Conservation (phyloP, 306 rosid species). For the Cucurbita moschata region DNA sequence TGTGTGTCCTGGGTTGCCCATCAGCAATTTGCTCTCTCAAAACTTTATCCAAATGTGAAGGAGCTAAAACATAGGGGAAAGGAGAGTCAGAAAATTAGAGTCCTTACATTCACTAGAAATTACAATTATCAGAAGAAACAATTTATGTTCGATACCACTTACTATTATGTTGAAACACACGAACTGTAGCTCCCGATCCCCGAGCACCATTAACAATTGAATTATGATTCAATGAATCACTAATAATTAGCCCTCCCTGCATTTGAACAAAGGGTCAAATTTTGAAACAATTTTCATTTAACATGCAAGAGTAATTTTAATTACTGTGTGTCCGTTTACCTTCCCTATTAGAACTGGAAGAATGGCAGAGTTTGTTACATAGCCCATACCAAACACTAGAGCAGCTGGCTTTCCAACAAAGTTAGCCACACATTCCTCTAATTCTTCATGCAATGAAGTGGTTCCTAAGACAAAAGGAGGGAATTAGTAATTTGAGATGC, state of each 20-base stretch:
- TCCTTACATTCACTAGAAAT: background rate
- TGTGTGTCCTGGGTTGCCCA: conserved; percentile 84
- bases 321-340: conserved; percentile 21
- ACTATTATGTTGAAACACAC: conserved; percentile 78
- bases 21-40: conserved; percentile 87
- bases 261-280: background rate
- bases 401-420: conserved; percentile 71
- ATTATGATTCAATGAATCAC: conserved; percentile 86
- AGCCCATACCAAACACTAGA: conserved; percentile 82
- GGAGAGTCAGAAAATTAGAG: conserved; percentile 1
- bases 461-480: conserved; percentile 36
- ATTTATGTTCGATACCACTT: conserved; percentile 9
- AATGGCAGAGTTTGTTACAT: conserved; percentile 76
- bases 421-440: conserved; percentile 60
- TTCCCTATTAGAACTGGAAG: conserved; percentile 68
- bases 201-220: conserved; percentile 88
- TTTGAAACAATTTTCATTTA: background rate
- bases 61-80: conserved; percentile 25
- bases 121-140: background rate
- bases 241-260: conserved; percentile 77
- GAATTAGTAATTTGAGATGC: background rate
- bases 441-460: conserved; percentile 40
- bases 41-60: conserved; percentile 72
- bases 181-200: conserved; percentile 85
- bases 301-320: background rate